A percentile compares a stretch with the other conserved stretches of the same genome.
Conservation (phyloP, 2,329 filamentous ascomycete genomes). For the Fonsecaea erecta region DNA sequence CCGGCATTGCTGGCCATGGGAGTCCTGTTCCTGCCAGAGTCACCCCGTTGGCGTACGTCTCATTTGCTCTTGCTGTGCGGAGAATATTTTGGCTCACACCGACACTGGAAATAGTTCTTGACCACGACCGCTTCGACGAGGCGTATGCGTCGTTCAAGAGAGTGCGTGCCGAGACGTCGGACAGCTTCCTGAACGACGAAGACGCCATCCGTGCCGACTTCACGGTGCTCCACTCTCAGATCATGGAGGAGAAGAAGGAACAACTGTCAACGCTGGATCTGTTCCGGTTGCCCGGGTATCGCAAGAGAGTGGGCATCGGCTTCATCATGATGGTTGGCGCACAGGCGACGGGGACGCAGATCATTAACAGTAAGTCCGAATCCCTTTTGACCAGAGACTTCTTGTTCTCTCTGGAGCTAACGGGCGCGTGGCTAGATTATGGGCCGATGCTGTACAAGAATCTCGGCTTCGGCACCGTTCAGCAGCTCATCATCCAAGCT, state of each 20-base stretch:
- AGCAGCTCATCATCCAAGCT: slow-evolving; percentile 23
- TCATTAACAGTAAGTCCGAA: slow-evolving; percentile 16
- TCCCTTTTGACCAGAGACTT: not conserved
- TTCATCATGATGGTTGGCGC: slow-evolving; percentile 17
- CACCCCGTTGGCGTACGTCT: slow-evolving; percentile 35
- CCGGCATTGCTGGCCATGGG: slow-evolving; percentile 45
- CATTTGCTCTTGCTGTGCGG: too few species aligned
- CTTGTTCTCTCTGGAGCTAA: slow-evolving; percentile 1
- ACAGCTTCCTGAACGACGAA: slow-evolving; percentile 11
- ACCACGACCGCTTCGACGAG: slow-evolving; percentile 12
- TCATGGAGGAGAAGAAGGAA: slow-evolving; percentile 6
- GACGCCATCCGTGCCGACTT: slow-evolving; percentile 10
- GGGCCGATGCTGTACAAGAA: slow-evolving; percentile 25
- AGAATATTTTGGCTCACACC: not conserved
- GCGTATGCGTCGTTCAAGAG: slow-evolving; percentile 5
- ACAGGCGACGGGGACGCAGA: slow-evolving; percentile 13
- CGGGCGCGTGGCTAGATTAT: slow-evolving; percentile 21
- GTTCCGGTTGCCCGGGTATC: slow-evolving; percentile 16
- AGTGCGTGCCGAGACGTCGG: slow-evolving; percentile 7
- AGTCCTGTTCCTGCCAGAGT: slow-evolving; percentile 42
- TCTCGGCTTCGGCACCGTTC: slow-evolving; percentile 26
- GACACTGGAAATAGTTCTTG: slow-evolving; percentile 11
- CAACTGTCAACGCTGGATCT: slow-evolving; percentile 11
- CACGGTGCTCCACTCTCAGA: slow-evolving; percentile 3
- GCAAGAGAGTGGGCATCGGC: slow-evolving; percentile 16